These are phyloP conservation scores for Penicillium longicatenatum DNA, from an alignment of 495 filamentous ascomycete species.

Conservation along the genomic window DNA sequence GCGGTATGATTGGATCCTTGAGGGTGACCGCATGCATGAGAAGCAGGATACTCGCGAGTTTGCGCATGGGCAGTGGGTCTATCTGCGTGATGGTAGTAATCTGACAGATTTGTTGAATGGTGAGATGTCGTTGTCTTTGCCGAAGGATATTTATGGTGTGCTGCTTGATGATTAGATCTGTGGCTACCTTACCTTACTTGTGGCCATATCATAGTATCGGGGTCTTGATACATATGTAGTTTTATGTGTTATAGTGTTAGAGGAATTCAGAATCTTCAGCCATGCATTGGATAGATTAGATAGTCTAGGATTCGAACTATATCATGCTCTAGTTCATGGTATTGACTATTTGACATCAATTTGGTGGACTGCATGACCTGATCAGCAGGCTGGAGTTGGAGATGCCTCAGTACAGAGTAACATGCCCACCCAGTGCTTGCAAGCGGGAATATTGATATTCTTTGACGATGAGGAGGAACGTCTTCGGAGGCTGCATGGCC, in stretches of 20 bases:
- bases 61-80: constrained; percentile 71
- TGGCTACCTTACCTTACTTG: not conserved
- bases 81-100: constrained; percentile 75
- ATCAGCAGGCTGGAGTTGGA: not conserved
- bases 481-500: not conserved
- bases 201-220: not conserved
- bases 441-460: not conserved
- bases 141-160: constrained; percentile 42
- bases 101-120: constrained; percentile 67
- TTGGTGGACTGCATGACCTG: not conserved
- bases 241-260: constrained; percentile 1
- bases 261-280: not conserved
- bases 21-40: constrained; percentile 67
- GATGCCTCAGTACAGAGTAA: not conserved
- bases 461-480: not conserved
- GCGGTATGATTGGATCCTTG: constrained; percentile 81
- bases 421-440: not conserved
- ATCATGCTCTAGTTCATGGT: not conserved
- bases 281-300: not conserved
- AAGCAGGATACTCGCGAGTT: constrained; percentile 68
- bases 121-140: constrained; percentile 58
- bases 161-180: constrained; percentile 6
- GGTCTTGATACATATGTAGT: constrained; percentile 9
- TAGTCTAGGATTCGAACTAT: not conserved
- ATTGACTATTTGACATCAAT: not conserved